A percentile compares a stretch with the other conserved stretches of the same genome.
phyloP scores from a whole-genome alignment of 495 filamentous ascomycete genomes.

The Podospora comata region DNA sequence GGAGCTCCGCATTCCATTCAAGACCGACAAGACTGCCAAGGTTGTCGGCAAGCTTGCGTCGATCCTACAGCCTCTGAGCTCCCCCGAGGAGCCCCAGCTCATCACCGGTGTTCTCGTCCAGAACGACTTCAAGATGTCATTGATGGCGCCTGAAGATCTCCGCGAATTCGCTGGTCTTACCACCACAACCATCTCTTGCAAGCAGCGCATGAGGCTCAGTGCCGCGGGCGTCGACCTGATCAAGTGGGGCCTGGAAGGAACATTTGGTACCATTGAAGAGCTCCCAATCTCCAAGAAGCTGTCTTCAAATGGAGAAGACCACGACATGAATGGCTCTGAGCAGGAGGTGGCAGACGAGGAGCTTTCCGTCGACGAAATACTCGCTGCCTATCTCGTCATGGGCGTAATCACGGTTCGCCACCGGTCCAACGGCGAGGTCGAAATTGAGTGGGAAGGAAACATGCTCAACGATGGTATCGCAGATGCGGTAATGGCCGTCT shows the following conservation, averaged over 20 bases:
- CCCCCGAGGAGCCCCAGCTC: conserved; percentile 45
- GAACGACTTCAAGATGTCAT: conserved; percentile 90
- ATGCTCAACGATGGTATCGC: conserved; percentile 97
- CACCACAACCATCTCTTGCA: conserved; percentile 87
- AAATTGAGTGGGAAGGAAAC: conserved; percentile 96
- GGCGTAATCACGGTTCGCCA: conserved; percentile 78
- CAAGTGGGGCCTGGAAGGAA: conserved; percentile 89
- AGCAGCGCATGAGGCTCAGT: conserved; percentile 77
- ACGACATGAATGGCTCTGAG: conserved; percentile 50
- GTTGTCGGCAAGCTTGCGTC: conserved; percentile 92
- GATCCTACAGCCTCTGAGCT: conserved; percentile 58
- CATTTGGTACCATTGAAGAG: conserved; percentile 82
- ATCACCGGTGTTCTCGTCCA: conserved; percentile 91
- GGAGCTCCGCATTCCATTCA: conserved; percentile 92
- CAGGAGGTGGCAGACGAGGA: conserved; percentile 59
- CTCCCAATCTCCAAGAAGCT: conserved; percentile 47
- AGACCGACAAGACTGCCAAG: conserved; percentile 91
- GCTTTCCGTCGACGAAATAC: conserved; percentile 37
- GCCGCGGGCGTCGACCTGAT: conserved; percentile 89
- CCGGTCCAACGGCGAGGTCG: conserved; percentile 68
- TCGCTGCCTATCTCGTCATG: conserved; percentile 77
- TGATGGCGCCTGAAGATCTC: conserved; percentile 95
- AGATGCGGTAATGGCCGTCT: conserved; percentile 87
- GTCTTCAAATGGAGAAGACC: conserved; percentile 43
- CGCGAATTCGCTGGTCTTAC: conserved; percentile 93